phyloP scores from a whole-genome alignment of 2,329 filamentous ascomycete species.

The Alternaria sp. region DNA sequence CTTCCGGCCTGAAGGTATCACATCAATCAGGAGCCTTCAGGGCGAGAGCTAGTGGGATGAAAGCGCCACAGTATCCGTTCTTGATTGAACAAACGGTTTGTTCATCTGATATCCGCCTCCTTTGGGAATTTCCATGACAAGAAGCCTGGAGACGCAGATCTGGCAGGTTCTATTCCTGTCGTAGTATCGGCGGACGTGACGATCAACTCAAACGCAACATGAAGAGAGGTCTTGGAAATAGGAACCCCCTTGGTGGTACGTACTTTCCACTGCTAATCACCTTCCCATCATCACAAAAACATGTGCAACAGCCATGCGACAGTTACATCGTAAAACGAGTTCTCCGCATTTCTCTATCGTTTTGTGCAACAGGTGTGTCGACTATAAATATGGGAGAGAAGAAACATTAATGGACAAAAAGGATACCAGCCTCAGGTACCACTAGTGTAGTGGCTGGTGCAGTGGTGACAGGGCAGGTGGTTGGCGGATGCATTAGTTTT shows the following conservation, averaged over 20 bases:
- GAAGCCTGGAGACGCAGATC: too few species aligned
- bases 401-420: background rate
- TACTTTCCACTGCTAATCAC: background rate
- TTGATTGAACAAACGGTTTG: too few species aligned
- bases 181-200: background rate
- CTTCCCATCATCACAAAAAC: background rate
- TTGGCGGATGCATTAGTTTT: slow-evolving; percentile 4
- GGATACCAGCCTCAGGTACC: background rate
- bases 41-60: too few species aligned
- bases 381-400: background rate
- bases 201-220: background rate
- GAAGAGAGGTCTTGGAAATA: background rate
- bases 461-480: slow-evolving; percentile 5
- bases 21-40: too few species aligned
- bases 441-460: slow-evolving; percentile 4
- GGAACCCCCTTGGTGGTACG: background rate
- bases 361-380: background rate
- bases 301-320: background rate
- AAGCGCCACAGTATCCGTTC: too few species aligned
- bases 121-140: too few species aligned
- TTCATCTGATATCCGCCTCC: too few species aligned
- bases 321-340: background rate
- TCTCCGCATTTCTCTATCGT: background rate
- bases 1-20: too few species aligned
- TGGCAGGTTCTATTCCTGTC: too few species aligned